Evolutionary conservation across 495 filamentous ascomycete genomes (phyloP).

Genomic region (Lasiosphaeriaceae sp.): DNA sequence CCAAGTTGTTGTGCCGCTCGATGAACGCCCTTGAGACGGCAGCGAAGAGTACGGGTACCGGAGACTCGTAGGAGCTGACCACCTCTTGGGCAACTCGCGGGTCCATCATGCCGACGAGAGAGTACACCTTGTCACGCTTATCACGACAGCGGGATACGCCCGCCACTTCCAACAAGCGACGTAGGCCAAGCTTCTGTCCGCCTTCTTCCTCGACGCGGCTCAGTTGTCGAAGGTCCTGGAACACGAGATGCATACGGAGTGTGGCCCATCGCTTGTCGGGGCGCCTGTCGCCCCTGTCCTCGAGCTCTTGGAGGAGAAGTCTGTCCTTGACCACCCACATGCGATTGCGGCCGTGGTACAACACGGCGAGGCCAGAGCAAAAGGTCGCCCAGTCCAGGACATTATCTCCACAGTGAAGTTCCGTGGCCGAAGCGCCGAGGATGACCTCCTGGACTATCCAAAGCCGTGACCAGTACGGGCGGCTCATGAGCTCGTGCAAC

Average conservation of each 20-base stretch:
- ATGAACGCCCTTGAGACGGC: conserved; percentile 13
- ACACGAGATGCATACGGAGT: neutral
- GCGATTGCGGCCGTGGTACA: neutral
- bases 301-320: neutral
- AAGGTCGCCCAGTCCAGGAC: conserved; percentile 17
- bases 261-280: neutral
- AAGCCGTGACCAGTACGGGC: conserved; percentile 9
- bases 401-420: conserved; percentile 7
- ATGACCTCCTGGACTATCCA: conserved; percentile 13
- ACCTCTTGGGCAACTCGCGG: conserved; percentile 3
- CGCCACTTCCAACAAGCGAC: neutral
- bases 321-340: neutral
- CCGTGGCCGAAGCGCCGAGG: conserved; percentile 2
- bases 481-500: conserved; percentile 8
- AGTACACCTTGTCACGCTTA: neutral
- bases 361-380: conserved; percentile 9
- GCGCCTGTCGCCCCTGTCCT: neutral
- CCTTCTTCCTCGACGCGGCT: neutral
- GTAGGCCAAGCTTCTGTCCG: neutral
- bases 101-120: conserved; percentile 17
- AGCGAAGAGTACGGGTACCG: conserved; percentile 6
- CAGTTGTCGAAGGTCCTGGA: neutral
- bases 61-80: conserved; percentile 6
- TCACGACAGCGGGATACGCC: neutral
- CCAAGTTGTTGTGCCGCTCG: conserved; percentile 9